A percentile compares a stretch with the other conserved stretches of the same genome.
These are phyloP conservation scores for Podospora anserina DNA, from an alignment of 495 filamentous ascomycete genomes.

Conservation along the genomic window DNA sequence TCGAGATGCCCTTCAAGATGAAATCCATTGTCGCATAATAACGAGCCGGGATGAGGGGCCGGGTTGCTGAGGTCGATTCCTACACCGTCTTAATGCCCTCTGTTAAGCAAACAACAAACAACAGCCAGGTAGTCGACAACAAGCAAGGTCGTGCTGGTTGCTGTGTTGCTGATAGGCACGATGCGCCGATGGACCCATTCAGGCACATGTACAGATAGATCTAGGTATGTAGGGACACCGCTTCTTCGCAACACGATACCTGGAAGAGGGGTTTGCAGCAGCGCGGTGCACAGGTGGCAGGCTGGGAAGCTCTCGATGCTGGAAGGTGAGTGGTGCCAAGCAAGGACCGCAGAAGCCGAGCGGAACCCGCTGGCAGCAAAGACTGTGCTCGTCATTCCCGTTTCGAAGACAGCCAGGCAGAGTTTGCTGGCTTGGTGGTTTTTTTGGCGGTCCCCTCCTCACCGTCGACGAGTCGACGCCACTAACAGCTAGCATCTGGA, in stretches of 20 bases:
- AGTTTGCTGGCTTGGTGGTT: neutral
- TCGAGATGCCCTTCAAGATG: neutral
- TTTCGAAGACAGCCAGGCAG: neutral
- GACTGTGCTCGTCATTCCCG: neutral
- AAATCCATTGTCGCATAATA: neutral
- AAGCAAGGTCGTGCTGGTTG: slow-evolving; percentile 8
- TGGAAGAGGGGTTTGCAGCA: neutral
- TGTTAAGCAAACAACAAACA: slow-evolving; percentile 30
- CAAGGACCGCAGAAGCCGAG: neutral
- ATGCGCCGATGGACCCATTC: neutral
- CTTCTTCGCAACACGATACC: neutral
- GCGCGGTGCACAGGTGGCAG: neutral
- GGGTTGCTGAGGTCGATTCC: slow-evolving; percentile 22
- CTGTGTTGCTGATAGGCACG: slow-evolving; percentile 10
- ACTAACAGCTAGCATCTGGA: neutral
- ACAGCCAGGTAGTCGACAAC: neutral
- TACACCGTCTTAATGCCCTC: slow-evolving; percentile 6
- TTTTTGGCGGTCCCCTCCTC: neutral
- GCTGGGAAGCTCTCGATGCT: slow-evolving; percentile 7
- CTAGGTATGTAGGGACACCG: neutral
- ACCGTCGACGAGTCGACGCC: neutral
- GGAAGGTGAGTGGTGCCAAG: slow-evolving; percentile 3
- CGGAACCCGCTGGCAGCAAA: neutral
- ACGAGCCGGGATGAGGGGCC: slow-evolving; percentile 5
- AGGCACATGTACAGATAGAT: neutral